phyloP scores from a whole-genome alignment of 2,329 filamentous ascomycete genomes.

The Sporothrix pallida region DNA sequence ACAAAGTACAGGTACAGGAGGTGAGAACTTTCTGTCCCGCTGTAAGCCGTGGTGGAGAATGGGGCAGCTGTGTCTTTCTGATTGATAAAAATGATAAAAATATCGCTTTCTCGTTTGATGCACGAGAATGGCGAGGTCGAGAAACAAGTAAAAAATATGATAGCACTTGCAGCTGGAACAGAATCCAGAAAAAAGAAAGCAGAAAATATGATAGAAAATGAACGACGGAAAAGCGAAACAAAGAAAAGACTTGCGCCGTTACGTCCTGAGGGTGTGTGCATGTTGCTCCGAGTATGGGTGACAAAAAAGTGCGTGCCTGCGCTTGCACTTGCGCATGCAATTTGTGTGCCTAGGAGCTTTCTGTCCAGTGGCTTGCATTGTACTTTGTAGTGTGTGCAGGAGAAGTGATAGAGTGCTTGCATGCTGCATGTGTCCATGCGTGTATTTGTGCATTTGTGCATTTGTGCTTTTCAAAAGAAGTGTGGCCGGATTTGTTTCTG shows the following conservation, averaged over 20 bases:
- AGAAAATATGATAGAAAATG: background rate
- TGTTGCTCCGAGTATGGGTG: too few species aligned
- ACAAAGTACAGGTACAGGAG: too few species aligned
- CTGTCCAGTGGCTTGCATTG: too few species aligned
- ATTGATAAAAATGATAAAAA: background rate
- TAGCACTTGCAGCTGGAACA: background rate
- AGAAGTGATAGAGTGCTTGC: slow-evolving; percentile 15
- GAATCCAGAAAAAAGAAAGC: background rate
- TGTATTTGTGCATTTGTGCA: slow-evolving; percentile 3
- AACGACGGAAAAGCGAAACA: background rate
- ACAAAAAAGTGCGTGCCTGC: background rate
- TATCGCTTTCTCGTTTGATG: slow-evolving; percentile 3
- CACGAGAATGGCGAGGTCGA: background rate
- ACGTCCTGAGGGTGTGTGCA: slow-evolving; percentile 3
- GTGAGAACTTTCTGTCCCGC: background rate
- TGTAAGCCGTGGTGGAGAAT: slow-evolving; percentile 11
- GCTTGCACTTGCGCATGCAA: background rate
- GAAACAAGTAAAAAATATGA: slow-evolving; percentile 3
- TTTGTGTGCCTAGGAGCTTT: slow-evolving; percentile 20
- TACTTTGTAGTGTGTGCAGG: background rate
- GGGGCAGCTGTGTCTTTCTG: background rate
- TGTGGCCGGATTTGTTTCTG: background rate
- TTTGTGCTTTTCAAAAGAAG: background rate
- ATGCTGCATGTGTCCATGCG: slow-evolving; percentile 12
- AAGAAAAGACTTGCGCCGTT: background rate